Base-by-base conservation (phyloP, 176 grass and related monocot genomes). In the Zizania latifolia region DNA sequence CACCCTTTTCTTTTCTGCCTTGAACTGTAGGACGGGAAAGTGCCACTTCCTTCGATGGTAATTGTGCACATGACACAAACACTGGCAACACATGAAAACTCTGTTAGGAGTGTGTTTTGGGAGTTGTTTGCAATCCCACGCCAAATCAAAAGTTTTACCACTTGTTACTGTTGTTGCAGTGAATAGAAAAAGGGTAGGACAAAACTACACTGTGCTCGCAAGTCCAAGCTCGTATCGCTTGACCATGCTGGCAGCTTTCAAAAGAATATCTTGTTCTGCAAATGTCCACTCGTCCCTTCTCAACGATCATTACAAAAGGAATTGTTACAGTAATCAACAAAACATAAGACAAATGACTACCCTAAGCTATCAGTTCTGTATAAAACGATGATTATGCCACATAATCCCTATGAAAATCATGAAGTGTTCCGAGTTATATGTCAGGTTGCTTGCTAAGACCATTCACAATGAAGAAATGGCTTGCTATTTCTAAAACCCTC, bases 181-280 rank as follows among this genome's bases (percentile, higher is more conserved):
- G 36, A 35, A 19, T 11, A 10, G 9, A 4, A 3, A 21, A n/a
- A 41, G 8, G 10, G 22, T 41, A 41, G 24, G 30, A 46, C 39
- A 46, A 14, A 12, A 17, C 40, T 29, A 64, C 11, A 14, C 4
- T 5, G 81, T 72, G 23, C 50, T 64, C 89, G 82, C 82, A 58
- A 86, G 74, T 35, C 90, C 74, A 79, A 80, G 74, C 58, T 79
- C 75, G 63, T 94, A 83, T 45, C 55, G 58, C 64, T 80, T 76
- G 22, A 94, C 57, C 53, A 88, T 78, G 54, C 57, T 72, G 14
- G 65, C 88, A 58, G 92, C 82, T 61, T 83, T 62, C 45, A 90
- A 74, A 69, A 94, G 75, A 83, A 94, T 84, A 57, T 88, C 92
- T 88, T 94, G 92, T 60, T 94, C 85, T 68, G 71, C 22, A 8